Evolutionary conservation across 208 protist genomes (phyloP).

Genomic region (Crithidia mellificae): DNA sequence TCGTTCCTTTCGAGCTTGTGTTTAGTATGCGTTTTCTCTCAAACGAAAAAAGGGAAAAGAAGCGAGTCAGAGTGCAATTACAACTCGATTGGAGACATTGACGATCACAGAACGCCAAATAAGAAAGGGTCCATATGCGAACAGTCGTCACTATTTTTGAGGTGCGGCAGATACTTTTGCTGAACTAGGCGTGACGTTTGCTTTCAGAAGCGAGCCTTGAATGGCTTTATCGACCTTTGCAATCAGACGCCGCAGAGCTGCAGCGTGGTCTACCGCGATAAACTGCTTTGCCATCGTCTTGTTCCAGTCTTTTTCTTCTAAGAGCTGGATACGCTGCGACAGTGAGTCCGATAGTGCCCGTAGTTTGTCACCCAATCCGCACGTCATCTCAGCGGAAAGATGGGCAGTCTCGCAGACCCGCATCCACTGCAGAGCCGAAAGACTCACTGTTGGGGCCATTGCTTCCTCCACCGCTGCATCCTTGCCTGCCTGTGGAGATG

Average conservation of each 20-base stretch:
- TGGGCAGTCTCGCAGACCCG: constrained; percentile 16
- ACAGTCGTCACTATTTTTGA: too few species aligned
- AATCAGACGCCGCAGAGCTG: constrained; percentile 6
- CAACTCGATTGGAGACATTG: too few species aligned
- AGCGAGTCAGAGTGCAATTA: too few species aligned
- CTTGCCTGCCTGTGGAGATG: background rate
- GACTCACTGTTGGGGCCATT: background rate
- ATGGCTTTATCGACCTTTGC: constrained; percentile 1
- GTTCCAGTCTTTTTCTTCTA: constrained; percentile 27
- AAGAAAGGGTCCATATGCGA: too few species aligned
- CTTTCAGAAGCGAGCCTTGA: background rate
- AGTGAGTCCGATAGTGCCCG: background rate
- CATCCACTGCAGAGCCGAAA: constrained; percentile 12
- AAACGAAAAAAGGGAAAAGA: too few species aligned
- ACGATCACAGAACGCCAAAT: too few species aligned
- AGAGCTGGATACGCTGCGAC: constrained; percentile 2
- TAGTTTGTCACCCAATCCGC: background rate
- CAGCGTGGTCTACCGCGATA: constrained; percentile 9
- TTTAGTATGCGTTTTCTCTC: too few species aligned
- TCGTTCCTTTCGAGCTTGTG: too few species aligned
- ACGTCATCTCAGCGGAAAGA: background rate
- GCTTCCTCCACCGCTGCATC: background rate
- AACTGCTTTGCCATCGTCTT: constrained; percentile 22
- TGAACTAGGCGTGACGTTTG: background rate
- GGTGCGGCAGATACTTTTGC: background rate